phyloP scores from a whole-genome alignment of 306 rosid species.

The Vicia sativa region DNA sequence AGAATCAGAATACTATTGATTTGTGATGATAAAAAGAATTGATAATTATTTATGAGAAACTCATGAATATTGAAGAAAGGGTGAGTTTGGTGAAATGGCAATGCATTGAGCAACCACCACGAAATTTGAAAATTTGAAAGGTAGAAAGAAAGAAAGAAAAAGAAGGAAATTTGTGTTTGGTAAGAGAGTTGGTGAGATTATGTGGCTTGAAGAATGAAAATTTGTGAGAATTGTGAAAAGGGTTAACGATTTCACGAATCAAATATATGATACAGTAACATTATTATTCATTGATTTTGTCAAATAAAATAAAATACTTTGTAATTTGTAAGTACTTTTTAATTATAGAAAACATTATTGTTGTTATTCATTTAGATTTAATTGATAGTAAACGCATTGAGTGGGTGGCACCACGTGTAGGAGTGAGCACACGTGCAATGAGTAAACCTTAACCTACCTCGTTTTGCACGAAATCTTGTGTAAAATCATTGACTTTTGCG shows the following conservation, averaged over 20 bases:
- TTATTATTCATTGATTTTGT: no score
- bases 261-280: no score
- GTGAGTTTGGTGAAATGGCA: constrained; percentile 28
- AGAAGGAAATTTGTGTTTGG: background rate
- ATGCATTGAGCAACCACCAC: constrained; percentile 24
- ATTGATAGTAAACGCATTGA: no score
- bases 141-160: background rate
- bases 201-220: background rate
- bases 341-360: no score
- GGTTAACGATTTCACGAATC: background rate
- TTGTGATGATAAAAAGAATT: background rate
- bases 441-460: background rate
- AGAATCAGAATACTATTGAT: background rate
- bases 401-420: constrained; percentile 21
- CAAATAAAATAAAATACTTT: no score
- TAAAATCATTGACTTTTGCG: background rate
- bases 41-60: background rate
- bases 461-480: background rate
- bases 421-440: constrained; percentile 11
- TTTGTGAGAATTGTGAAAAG: background rate
- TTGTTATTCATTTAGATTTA: no score
- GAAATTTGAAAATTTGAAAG: background rate
- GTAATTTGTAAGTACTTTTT: no score
- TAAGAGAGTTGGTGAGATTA: constrained; percentile 37
- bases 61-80: constrained; percentile 14